These are phyloP conservation scores for Russula earlei DNA, from an alignment of 768 basidiomycete species.

Conservation along the genomic window DNA sequence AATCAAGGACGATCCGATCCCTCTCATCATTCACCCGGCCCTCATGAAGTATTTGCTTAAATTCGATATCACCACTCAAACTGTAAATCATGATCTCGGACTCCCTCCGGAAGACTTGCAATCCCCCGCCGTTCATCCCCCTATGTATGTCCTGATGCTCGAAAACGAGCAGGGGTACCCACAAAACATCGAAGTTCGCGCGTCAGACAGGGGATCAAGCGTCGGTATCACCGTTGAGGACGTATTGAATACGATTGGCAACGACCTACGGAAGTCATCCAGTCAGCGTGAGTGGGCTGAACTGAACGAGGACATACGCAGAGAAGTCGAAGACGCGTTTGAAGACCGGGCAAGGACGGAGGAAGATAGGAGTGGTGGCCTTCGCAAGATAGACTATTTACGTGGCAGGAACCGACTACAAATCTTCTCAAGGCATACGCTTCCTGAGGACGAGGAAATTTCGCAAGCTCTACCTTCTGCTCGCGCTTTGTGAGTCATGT, in stretches of 20 bases:
- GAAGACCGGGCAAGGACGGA: neutral
- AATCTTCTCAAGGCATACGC: neutral
- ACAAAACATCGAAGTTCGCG: neutral
- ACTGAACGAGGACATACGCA: neutral
- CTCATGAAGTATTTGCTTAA: neutral
- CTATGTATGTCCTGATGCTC: neutral
- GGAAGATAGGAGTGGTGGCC: neutral
- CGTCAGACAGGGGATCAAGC: neutral
- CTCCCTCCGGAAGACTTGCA: neutral
- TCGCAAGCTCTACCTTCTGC: neutral
- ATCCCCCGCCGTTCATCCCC: neutral
- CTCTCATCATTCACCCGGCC: neutral
- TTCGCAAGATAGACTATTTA: neutral
- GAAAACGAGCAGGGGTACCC: neutral
- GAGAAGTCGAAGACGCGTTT: neutral
- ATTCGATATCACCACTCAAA: neutral
- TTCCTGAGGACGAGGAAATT: slow-evolving; percentile 4
- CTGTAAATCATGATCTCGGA: neutral
- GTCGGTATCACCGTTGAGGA: neutral
- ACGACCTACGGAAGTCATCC: neutral
- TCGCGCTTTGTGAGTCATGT: slow-evolving; percentile 9
- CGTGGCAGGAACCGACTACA: neutral
- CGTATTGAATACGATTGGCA: neutral
- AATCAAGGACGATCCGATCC: neutral
- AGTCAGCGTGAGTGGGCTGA: neutral